Conservation (phyloP, 108 stramenopile species). For the Nitzschia putrida region DNA sequence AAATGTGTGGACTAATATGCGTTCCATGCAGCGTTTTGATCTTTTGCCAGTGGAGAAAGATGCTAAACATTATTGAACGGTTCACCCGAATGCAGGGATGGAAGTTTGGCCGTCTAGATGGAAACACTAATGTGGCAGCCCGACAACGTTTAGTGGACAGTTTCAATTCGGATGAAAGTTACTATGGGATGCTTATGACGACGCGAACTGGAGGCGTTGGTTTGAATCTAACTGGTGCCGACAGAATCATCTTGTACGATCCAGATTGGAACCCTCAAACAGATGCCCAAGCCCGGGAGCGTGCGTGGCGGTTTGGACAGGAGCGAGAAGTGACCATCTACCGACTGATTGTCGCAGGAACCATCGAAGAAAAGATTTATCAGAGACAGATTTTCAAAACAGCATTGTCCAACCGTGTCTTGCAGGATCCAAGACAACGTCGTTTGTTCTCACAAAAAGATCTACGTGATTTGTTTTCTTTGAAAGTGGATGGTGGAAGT, state of each 20-base stretch:
- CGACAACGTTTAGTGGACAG: slow-evolving; percentile 88
- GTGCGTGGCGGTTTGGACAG: slow-evolving; percentile 96
- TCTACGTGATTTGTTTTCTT: slow-evolving; percentile 87
- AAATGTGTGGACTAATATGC: neutral
- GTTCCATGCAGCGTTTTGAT: slow-evolving; percentile 73
- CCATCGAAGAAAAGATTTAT: slow-evolving; percentile 98
- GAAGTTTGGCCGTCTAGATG: slow-evolving; percentile 91
- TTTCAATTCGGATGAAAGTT: slow-evolving; percentile 84
- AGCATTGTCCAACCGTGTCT: slow-evolving; percentile 86
- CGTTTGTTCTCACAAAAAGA: slow-evolving; percentile 89
- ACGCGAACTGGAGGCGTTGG: slow-evolving; percentile 98
- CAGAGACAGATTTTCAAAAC: slow-evolving; percentile 99
- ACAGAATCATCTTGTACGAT: slow-evolving; percentile 77
- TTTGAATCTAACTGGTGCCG: slow-evolving; percentile 73
- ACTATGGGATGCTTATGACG: slow-evolving; percentile 93
- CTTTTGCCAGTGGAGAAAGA: slow-evolving; percentile 93
- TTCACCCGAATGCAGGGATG: slow-evolving; percentile 72
- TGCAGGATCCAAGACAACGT: slow-evolving; percentile 89
- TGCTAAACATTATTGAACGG: slow-evolving; percentile 91
- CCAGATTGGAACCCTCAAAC: slow-evolving; percentile 98
- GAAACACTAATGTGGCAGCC: slow-evolving; percentile 86
- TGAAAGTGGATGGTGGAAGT: slow-evolving; percentile 72
- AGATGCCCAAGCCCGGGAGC: slow-evolving; percentile 83
- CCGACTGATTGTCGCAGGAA: slow-evolving; percentile 91
- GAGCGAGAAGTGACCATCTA: slow-evolving; percentile 92